Evolutionary conservation across 208 protist genomes (phyloP), one percentile per base, ranked within the genome.

Genomic region (Giardia duodenalis): DNA sequence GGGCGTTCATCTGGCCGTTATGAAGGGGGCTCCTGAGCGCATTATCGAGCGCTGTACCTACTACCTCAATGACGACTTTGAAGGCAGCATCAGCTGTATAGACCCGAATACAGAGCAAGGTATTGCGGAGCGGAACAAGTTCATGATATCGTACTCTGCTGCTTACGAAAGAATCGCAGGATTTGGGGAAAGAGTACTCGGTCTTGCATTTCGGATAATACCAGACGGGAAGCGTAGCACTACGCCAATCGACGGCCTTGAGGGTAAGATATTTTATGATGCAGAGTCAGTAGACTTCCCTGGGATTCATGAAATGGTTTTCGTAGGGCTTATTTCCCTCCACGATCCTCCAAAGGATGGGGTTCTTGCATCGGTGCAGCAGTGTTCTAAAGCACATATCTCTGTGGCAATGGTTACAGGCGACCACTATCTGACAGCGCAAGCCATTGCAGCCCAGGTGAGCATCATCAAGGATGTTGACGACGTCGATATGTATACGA

Each of bases 331-430:
- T 0, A 89, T 95, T 30, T 94, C 95, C n/a, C 94, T 98, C 22
- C 93, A 96, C 2, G 97, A 98, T 95, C 97, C 97, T 46, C 97
- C 97, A 43, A 90, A 95, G 46, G 86, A 92, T 43, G 94, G 92
- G 47, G 97, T 97, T n/a, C 95, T 94, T 88, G 47, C 88, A 19
- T 96, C 96, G 44, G 93, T 97, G 22, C 3, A 3, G 43, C 89
- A 96, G 76, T 97, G 96, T 91, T 92, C 96, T 46, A 88, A 45
- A 22, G 97, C 97, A 19, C 95, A 96, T 86, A 97, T 98, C 89
- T 67, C 94, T 67, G 97, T 98, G 92, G 95, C 97, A 67, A 98
- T 98, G 96, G 96, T 98, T 0, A 98, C 97, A 45, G 97, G 97
- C 48, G 97, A 98, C 93, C 96, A 98, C 93, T 94, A 96, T 10